Evolutionary conservation across 1,284 basidiomycete genomes (phyloP), one percentile per base, ranked within the genome.

Genomic region (Papiliotrema nemorosa): DNA sequence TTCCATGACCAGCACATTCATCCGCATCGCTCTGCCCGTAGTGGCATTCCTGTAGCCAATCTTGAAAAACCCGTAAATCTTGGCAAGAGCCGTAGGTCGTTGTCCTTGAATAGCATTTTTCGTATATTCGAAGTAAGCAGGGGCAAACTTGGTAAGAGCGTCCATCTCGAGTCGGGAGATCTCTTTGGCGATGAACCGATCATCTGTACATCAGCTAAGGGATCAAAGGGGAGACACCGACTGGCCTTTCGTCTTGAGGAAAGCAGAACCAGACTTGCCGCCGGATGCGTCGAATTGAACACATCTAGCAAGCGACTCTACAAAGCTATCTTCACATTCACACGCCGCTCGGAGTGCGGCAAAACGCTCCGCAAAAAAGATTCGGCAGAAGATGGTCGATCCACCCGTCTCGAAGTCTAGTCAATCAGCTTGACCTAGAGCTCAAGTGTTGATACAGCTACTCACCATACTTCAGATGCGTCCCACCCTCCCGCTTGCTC

Each of bases 111-210:
- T 70, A 21, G 62, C 72, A 42, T 65, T 88, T 84, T 88, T 87
- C 84, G 97, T 92, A 73, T 98, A 98, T 61, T 93, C 88, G 68
- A 98, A 98, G 74, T 98, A 99, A 3, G 90, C 87, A 0, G 94
- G 94, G 7, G 92, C 96, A 74, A 98, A 98, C 6, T 88, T 91
- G 63, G 93, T 90, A 82, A 98, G 89, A 0, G 90, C 88, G 67
- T 97, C 90, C 63, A 97, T 79, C 72, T 99, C 96, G 35, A 88
- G 81, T 50, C 84, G 82, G 0, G 92, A 96, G 27, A 98, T 82
- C 67, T 97, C 94, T 69, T 99, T 99, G 42, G 96, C 90, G 59
- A 99, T 93, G 78, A 98, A 94, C 3, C 96, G 90, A 69, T 97
- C 92, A 70, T 99, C 96, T 90, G 62, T 35, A 48, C 3, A 26